phyloP scores from a whole-genome alignment of 345 rosid species.

The Syzygium oleosum region DNA sequence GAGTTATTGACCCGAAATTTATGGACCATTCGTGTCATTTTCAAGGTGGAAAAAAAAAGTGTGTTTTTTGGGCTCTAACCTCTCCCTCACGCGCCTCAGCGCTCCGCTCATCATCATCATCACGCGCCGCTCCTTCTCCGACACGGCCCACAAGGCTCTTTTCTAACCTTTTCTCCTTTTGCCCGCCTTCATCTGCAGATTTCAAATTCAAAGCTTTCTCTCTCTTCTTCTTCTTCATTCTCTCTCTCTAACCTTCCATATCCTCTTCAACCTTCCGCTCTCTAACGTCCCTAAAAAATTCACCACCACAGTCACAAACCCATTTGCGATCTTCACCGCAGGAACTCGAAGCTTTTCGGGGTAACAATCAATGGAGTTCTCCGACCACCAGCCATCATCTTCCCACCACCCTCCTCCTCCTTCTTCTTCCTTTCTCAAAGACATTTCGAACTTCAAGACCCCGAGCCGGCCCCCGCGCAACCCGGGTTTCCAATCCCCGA shows the following conservation, averaged over 20 bases:
- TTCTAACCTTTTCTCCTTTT: background rate
- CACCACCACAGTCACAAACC: background rate
- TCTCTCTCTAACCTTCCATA: background rate
- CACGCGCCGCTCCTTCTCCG: background rate
- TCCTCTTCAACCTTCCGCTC: background rate
- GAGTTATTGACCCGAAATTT: too few species aligned
- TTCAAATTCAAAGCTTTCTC: background rate
- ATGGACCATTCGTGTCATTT: too few species aligned
- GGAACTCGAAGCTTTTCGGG: background rate
- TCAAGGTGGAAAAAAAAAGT: too few species aligned
- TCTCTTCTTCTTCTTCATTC: background rate
- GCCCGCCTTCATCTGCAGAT: background rate
- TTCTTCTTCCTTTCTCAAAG: slow-evolving; percentile 28
- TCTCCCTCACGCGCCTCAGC: background rate
- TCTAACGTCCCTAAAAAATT: background rate
- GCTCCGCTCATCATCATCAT: background rate
- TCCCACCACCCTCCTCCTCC: background rate
- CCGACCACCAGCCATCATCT: background rate
- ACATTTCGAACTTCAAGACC: slow-evolving; percentile 83
- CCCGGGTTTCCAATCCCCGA: slow-evolving; percentile 36
- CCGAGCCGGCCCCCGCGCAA: slow-evolving; percentile 43
- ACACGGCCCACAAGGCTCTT: too few species aligned
- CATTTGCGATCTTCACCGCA: background rate
- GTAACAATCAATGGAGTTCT: background rate
- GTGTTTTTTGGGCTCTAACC: background rate